Base-by-base conservation (phyloP, 2,329 filamentous ascomycete genomes). In the Cercospora beticola region DNA sequence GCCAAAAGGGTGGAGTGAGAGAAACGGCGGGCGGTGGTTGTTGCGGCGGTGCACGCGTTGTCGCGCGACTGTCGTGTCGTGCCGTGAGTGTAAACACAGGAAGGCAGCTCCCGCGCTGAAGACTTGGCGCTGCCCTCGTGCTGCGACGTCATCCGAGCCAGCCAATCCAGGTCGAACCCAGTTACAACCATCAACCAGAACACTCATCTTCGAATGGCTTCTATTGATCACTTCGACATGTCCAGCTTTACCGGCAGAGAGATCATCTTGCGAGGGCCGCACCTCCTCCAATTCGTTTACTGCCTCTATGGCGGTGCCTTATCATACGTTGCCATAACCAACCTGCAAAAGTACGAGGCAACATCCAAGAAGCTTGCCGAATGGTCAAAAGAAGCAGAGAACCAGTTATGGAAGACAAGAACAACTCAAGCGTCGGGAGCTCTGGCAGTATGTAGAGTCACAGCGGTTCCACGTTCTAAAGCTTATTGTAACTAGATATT, bases 281-380 rank as follows among this genome's bases (percentile, higher is more conserved):
- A 83, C 71, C 58, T 79, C n/a, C 72, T 73, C 31, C 83, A 84
- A 71, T 75, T 80, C 16, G 72, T 76, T 16, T 78, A 84, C 33
- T 75, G 78, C n/a, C 76, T 72, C 57, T 84, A 83, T 72, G 83
- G 81, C 71, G 79, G 78, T 54, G 79, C 79, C 64, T 77, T 82
- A 16, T 81, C 81, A 63, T 81, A 79, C 68, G 74, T 79, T 57
- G 79, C 83, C 56, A 82, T 84, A 72, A 78, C 73, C 43, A 83
- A 82, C 66, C 79, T 85, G 4, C 78, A 56, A 76, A 33, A 78
- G 62, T 85, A 84, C 72, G 83, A 85, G 72, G 76, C 79, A n/a
- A 79, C 79, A 28, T 76, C 77, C 54, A 77, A 84, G 72, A 83
- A 82, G 70, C 78, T 81, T 16, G 83, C 83, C 8, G 79, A 82